Conservation (phyloP, 371 early-diverging fungal genomes). For the Rhizopus arrhizus region DNA sequence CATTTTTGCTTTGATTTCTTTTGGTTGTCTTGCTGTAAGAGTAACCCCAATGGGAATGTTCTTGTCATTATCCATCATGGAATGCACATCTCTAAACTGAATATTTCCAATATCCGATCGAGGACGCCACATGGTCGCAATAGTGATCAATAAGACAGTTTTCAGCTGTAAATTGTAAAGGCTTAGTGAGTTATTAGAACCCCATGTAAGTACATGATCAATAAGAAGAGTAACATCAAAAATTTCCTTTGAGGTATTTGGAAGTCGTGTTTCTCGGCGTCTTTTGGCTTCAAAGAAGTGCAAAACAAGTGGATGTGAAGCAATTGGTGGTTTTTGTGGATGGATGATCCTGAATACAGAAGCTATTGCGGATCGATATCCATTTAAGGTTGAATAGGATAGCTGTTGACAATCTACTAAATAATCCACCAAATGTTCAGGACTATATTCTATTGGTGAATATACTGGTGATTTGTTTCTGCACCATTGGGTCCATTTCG, state of each 20-base stretch:
- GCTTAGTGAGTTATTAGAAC: too few relatives aligned
- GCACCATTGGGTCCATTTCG: constrained; percentile 3
- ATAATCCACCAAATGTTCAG: not conserved
- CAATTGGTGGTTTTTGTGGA: too few relatives aligned
- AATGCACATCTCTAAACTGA: not conserved
- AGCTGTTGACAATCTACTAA: not conserved
- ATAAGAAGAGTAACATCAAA: too few relatives aligned
- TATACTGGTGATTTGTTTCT: not conserved
- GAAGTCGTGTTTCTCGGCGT: too few relatives aligned
- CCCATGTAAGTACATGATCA: too few relatives aligned
- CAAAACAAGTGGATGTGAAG: too few relatives aligned
- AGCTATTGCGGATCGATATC: constrained; percentile 6
- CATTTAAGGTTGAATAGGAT: not conserved
- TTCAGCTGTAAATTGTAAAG: not conserved
- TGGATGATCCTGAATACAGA: constrained; percentile 8
- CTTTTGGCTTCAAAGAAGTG: too few relatives aligned
- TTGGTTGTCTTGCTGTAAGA: not conserved
- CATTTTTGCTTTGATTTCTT: not conserved
- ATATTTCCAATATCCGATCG: constrained; percentile 18
- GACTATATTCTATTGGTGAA: not conserved
- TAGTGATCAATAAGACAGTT: constrained; percentile 3
- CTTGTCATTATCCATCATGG: not conserved
- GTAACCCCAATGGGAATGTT: not conserved
- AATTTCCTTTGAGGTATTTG: too few relatives aligned
- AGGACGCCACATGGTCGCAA: constrained; percentile 24